Percentiles rank a stretch among this genome's conserved stretches.
Conservation (phyloP, 257 asterid genomes). For the Solanum clarkiae region DNA sequence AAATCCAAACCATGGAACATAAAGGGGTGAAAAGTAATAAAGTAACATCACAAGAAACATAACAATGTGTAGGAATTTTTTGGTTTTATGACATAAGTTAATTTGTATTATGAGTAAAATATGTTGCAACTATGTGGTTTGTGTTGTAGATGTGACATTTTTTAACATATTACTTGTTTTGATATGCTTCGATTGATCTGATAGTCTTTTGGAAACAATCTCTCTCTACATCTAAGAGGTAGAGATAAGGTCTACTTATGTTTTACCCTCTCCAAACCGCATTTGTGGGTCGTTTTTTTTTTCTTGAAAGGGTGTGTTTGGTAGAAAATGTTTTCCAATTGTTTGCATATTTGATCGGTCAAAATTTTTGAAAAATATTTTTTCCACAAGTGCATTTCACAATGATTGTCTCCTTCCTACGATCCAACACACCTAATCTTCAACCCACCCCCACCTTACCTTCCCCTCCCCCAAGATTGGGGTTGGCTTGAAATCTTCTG, state of each 20-base stretch:
- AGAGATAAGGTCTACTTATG: fast-evolving
- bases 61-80: background rate
- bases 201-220: fast-evolving
- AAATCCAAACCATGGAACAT: background rate
- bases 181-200: fast-evolving
- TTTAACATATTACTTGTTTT: background rate
- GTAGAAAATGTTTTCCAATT: too few species aligned
- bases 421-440: too few species aligned
- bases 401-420: too few species aligned
- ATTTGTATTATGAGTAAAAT: background rate
- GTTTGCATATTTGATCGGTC: too few species aligned
- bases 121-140: background rate
- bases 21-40: background rate
- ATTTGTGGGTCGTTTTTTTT: fast-evolving
- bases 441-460: too few species aligned
- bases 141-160: background rate
- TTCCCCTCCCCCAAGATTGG: background rate
- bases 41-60: background rate
- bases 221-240: background rate
- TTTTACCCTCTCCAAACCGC: too few species aligned
- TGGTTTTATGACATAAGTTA: background rate
- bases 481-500: background rate
- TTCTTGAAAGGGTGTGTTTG: background rate
- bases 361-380: too few species aligned
- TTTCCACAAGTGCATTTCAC: too few species aligned